Evolutionary conservation across 441 rosid genomes (phyloP), one percentile per base, ranked within the genome.

Genomic region (Bocquillonia castaneifolia): DNA sequence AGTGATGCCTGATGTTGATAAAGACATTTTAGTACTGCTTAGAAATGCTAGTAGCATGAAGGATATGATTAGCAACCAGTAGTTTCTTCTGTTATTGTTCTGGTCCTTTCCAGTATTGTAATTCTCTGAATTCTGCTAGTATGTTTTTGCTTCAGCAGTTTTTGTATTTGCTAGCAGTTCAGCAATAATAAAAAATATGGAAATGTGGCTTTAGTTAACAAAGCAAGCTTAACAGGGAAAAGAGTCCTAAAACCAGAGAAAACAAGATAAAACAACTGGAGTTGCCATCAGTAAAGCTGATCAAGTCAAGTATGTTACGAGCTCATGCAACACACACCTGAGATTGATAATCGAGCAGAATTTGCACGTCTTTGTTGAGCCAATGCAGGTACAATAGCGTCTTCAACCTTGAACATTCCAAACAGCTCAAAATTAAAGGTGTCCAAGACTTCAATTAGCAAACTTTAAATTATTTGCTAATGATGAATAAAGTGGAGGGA

Each of bases 301-400:
- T 36, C 45, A 60, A 58, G 53, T 60, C 31, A 45, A 59, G 63
- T 22, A 70, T 57, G 61, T 59, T 42, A 71, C 50, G 8, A 58
- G 71, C 64, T 23, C 68, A 63, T 3, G 53, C 22, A 75, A 65
- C 55, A 67, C 78, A 64, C 54, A 91, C 99, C 99, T 61, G 91
- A 67, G 74, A 82, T 76, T 60, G 97, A 89, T 32, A 78, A 65
- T 72, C 99, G 82, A 59, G 75, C 67, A 75, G 90, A 78, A 79
- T 83, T 90, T 67, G 91, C 87, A 67, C 91, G 87, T 76, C 99
- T 77, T 70, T 87, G 96, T 71, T 87, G 94, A 51, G 94, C 84
- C 78, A 94, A 70, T 64, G 90, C 91, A 64, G 80, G 80, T 57
- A 90, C 87, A 73, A 94, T 85, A 57, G 92, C 86, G 73, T 82